Conservation (phyloP, 192 early-diverging fungal species). For the Entomortierella lignicola region DNA sequence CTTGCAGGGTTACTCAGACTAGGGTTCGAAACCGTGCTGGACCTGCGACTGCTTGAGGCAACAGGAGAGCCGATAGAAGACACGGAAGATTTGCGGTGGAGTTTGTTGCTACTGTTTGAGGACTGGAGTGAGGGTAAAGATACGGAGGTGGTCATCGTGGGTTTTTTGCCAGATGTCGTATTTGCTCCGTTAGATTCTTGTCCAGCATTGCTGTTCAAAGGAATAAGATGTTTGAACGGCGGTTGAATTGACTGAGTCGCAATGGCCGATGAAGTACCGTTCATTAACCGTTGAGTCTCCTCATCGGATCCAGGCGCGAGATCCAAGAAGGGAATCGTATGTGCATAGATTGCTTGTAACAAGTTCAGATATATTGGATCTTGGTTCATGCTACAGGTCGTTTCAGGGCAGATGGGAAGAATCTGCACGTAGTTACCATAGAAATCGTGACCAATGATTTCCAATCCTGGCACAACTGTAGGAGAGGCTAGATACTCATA, state of each 20-base stretch:
- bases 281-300: conserved; percentile 33
- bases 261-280: conserved; percentile 36
- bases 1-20: conserved; percentile 34
- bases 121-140: conserved; percentile 35
- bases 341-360: conserved; percentile 45
- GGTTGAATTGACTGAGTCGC: conserved; percentile 49
- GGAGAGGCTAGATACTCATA: conserved; percentile 50
- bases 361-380: conserved; percentile 48
- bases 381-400: conserved; percentile 51
- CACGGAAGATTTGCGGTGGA: conserved; percentile 26
- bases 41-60: conserved; percentile 16
- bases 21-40: conserved; percentile 12
- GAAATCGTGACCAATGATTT: conserved; percentile 49
- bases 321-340: conserved; percentile 48
- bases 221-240: conserved; percentile 46
- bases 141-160: conserved; percentile 16
- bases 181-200: neutral
- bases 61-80: conserved; percentile 7
- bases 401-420: conserved; percentile 50
- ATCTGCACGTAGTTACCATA: conserved; percentile 53
- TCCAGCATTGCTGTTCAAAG: conserved; percentile 5
- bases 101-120: neutral
- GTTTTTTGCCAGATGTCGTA: neutral
- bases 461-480: conserved; percentile 42
- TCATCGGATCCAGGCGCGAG: conserved; percentile 45